Conservation (phyloP, 768 basidiomycete species). For the Coprinopsis marcescibilis region DNA sequence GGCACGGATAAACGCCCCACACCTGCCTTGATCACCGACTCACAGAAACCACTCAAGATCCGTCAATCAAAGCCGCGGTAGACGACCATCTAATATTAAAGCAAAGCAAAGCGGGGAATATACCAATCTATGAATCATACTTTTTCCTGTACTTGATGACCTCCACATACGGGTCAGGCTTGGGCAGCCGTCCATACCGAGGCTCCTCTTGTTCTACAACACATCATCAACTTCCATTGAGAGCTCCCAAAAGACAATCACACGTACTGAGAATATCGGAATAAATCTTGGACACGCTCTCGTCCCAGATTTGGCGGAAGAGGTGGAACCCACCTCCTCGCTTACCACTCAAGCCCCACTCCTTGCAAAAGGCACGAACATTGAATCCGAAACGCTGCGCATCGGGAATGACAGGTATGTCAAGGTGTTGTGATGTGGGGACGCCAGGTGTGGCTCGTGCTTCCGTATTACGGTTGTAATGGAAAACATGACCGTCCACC, state of each 20-base stretch:
- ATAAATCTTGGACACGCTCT: slow-evolving; percentile 60
- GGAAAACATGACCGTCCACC: slow-evolving; percentile 16
- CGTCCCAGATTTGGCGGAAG: slow-evolving; percentile 78
- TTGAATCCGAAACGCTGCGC: slow-evolving; percentile 55
- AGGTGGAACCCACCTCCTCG: slow-evolving; percentile 73
- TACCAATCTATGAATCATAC: slow-evolving; percentile 32
- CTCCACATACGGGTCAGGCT: slow-evolving; percentile 49
- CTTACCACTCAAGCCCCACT: slow-evolving; percentile 47
- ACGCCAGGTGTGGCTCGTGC: slow-evolving; percentile 25
- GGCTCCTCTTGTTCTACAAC: slow-evolving; percentile 43
- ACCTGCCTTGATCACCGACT: no score
- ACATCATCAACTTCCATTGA: slow-evolving; percentile 7
- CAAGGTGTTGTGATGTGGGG: slow-evolving; percentile 31
- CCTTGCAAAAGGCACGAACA: slow-evolving; percentile 54
- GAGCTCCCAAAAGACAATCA: slow-evolving; percentile 11
- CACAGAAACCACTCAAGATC: no score
- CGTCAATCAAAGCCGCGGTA: no score
- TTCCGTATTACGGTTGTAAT: slow-evolving; percentile 29
- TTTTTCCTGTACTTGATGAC: slow-evolving; percentile 44
- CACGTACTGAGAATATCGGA: slow-evolving; percentile 59
- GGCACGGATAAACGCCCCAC: no score
- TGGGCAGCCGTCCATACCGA: slow-evolving; percentile 47
- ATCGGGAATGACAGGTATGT: slow-evolving; percentile 42
- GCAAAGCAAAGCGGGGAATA: not conserved
- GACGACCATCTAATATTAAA: no score